Percentiles rank a stretch among this genome's conserved stretches.
phyloP scores from a whole-genome alignment of 495 filamentous ascomycete genomes.

The Gamarada debralockiae region DNA sequence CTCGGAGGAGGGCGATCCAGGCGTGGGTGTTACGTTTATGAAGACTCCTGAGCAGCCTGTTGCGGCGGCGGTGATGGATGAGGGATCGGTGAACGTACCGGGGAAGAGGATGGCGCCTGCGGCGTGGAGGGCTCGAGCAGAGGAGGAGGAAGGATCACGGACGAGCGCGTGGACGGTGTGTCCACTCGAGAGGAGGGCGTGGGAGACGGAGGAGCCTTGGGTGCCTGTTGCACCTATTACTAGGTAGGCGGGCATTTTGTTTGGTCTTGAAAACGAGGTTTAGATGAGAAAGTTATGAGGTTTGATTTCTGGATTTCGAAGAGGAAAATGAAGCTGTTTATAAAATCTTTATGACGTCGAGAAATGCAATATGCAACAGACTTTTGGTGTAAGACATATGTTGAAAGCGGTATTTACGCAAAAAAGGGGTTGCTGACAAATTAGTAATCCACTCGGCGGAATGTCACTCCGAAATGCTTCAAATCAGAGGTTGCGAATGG shows the following conservation, averaged over 20 bases:
- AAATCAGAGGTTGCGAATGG: no score
- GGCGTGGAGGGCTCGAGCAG: constrained; percentile 30
- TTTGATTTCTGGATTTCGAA: no score
- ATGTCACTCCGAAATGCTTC: no score
- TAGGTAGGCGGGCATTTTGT: constrained; percentile 28
- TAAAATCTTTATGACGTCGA: no score
- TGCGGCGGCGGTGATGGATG: constrained; percentile 32
- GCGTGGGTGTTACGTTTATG: constrained; percentile 34
- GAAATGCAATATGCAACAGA: no score
- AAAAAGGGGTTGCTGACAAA: no score
- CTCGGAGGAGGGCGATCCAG: constrained; percentile 21
- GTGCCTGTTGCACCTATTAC: constrained; percentile 46
- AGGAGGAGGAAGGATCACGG: constrained; percentile 30
- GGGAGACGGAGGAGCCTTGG: constrained; percentile 42
- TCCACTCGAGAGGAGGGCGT: constrained; percentile 34
- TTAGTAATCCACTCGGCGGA: no score
- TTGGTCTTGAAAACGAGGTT: no score
- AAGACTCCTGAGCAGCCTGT: constrained; percentile 42
- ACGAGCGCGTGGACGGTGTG: constrained; percentile 38
- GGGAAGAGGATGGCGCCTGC: constrained; percentile 35
- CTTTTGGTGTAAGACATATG: no score
- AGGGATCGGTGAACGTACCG: constrained; percentile 37
- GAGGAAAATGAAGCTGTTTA: no score
- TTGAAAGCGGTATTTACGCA: no score
- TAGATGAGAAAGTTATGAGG: no score